A percentile compares a stretch with the other conserved stretches of the same genome.
These are phyloP conservation scores for Solanum habrochaites DNA, from an alignment of 257 asterid genomes.

Conservation along the genomic window DNA sequence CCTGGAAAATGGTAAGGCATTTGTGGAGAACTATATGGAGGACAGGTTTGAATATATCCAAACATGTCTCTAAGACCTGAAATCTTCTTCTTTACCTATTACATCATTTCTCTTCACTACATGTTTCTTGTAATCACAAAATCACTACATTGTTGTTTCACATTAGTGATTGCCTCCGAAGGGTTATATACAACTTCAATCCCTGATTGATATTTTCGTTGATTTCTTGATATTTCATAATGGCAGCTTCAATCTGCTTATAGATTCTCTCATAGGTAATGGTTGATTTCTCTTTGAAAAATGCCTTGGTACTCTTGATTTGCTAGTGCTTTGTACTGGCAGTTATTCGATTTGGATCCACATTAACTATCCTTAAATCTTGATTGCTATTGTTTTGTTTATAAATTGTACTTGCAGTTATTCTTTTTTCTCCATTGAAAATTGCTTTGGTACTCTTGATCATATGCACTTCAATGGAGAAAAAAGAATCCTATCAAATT, in stretches of 20 bases:
- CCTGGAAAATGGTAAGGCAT: constrained; percentile 53
- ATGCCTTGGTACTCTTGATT: too few species aligned
- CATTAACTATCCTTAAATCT: too few species aligned
- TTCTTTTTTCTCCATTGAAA: too few species aligned
- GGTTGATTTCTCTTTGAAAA: too few species aligned
- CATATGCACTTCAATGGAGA: too few species aligned
- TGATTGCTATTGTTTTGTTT: too few species aligned
- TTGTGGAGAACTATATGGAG: constrained; percentile 43
- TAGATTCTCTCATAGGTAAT: constrained; percentile 45
- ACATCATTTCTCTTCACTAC: constrained; percentile 90
- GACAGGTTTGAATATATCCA: constrained; percentile 41
- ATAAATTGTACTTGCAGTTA: too few species aligned
- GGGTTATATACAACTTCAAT: constrained; percentile 84
- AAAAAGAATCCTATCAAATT: too few species aligned
- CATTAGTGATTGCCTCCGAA: constrained; percentile 84
- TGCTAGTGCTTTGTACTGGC: too few species aligned
- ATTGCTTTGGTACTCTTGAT: too few species aligned
- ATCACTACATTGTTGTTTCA: constrained; percentile 95
- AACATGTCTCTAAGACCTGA: constrained; percentile 50
- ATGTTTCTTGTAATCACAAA: constrained; percentile 83
- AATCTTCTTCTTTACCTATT: constrained; percentile 74
- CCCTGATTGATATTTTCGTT: constrained; percentile 95
- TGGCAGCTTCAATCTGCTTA: constrained; percentile 91
- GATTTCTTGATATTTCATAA: constrained; percentile 75
- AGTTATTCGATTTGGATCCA: too few species aligned